Evolutionary conservation across 2,329 filamentous ascomycete species (phyloP).

Genomic region (Akanthomyces dipterigenus): DNA sequence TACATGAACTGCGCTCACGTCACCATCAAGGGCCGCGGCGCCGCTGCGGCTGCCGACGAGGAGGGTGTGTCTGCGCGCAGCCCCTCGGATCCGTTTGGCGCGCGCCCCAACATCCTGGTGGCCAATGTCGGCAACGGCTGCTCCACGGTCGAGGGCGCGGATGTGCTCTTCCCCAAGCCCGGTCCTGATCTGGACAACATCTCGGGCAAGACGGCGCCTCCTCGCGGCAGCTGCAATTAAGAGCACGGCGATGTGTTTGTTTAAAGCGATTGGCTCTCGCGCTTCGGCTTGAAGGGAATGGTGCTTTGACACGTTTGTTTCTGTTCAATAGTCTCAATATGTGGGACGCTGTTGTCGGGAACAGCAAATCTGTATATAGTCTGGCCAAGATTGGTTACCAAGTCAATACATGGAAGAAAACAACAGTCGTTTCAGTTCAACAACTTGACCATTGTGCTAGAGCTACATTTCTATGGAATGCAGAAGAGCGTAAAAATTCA

Average conservation of each 20-base stretch:
- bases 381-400: background rate
- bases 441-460: background rate
- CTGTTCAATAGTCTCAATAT: too few species aligned
- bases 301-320: too few species aligned
- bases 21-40: slow-evolving; percentile 20
- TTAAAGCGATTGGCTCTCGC: background rate
- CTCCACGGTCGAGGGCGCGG: slow-evolving; percentile 42
- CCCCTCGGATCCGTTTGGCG: slow-evolving; percentile 8
- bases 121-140: slow-evolving; percentile 56
- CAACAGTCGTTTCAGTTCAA: background rate
- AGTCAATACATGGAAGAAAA: background rate
- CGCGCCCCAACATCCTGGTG: slow-evolving; percentile 52
- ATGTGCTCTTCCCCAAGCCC: slow-evolving; percentile 54
- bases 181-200: slow-evolving; percentile 38
- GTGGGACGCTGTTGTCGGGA: too few species aligned
- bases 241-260: too few species aligned
- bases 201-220: slow-evolving; percentile 8
- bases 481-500: background rate
- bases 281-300: too few species aligned
- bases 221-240: slow-evolving; percentile 8
- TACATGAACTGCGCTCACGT: slow-evolving; percentile 71
- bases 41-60: background rate
- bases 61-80: background rate
- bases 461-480: background rate
- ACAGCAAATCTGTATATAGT: background rate